These are phyloP conservation scores for Wakefieldia striispora DNA, from an alignment of 768 basidiomycete genomes.

Conservation along the genomic window DNA sequence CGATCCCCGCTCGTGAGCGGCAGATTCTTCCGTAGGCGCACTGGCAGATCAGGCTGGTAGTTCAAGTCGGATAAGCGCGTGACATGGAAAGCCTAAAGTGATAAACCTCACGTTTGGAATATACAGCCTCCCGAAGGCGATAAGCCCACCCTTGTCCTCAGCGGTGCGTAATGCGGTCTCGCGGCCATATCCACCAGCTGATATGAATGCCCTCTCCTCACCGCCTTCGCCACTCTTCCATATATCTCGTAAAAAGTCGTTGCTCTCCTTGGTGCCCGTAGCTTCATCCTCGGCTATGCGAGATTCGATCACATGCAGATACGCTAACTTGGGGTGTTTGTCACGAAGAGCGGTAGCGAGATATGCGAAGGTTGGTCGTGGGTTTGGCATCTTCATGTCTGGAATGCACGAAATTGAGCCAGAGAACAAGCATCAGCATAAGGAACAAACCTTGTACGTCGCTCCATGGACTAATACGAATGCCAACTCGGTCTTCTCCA, in stretches of 20 bases:
- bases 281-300: constrained; percentile 11
- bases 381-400: constrained; percentile 55
- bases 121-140: constrained; percentile 28
- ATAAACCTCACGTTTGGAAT: not conserved
- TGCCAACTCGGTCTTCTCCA: constrained; percentile 50
- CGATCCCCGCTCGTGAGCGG: constrained; percentile 19
- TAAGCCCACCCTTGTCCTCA: constrained; percentile 19
- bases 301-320: constrained; percentile 41
- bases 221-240: constrained; percentile 31
- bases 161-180: too few relatives aligned
- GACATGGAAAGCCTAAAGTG: not conserved
- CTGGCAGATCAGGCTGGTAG: constrained; percentile 27
- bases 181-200: too few relatives aligned
- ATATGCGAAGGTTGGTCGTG: constrained; percentile 44
- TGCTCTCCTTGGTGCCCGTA: constrained; percentile 13
- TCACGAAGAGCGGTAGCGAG: too few relatives aligned
- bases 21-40: constrained; percentile 16
- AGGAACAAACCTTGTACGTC: constrained; percentile 34
- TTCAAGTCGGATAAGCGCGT: not conserved
- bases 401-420: not conserved
- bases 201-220: too few relatives aligned
- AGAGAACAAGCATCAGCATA: not conserved
- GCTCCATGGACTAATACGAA: constrained; percentile 57
- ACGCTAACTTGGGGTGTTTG: constrained; percentile 38
- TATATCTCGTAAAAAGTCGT: constrained; percentile 24